Percentiles rank a stretch among this genome's conserved stretches.
Evolutionary conservation across 2,329 filamentous ascomycete species (phyloP).

Genomic region (Colletotrichum theobromicola): DNA sequence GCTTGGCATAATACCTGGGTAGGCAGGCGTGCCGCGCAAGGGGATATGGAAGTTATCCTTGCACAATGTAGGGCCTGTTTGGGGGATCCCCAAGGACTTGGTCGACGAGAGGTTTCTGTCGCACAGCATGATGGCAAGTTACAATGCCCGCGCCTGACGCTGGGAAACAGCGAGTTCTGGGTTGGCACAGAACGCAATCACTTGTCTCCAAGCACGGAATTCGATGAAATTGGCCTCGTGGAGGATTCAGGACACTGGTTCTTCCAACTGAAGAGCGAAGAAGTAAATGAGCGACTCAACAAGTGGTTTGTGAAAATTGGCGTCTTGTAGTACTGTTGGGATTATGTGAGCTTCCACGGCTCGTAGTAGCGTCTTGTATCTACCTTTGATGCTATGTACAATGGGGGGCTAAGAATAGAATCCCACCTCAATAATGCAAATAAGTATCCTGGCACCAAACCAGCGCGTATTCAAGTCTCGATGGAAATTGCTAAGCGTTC

Average conservation of each 20-base stretch:
- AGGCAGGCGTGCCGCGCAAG: background rate
- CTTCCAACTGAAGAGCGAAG: background rate
- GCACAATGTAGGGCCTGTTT: background rate
- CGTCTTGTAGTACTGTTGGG: background rate
- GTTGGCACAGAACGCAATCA: background rate
- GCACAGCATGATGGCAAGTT: background rate
- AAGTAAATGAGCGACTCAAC: background rate
- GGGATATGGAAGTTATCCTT: background rate
- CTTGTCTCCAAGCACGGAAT: background rate
- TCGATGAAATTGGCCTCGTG: background rate
- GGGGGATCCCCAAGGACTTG: background rate
- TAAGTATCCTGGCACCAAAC: too few relatives aligned
- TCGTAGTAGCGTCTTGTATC: background rate
- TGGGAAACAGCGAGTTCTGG: background rate
- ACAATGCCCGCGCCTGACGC: background rate
- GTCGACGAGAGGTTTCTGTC: background rate
- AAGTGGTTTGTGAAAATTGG: background rate
- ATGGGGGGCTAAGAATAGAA: background rate
- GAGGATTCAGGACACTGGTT: background rate
- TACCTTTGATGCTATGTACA: background rate
- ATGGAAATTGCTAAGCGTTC: too few relatives aligned
- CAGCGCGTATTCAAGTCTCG: too few relatives aligned
- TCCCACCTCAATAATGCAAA: too few relatives aligned
- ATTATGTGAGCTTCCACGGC: background rate
- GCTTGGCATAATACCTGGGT: constrained; percentile 8